Evolutionary conservation across 2,329 filamentous ascomycete genomes (phyloP).

Genomic region (Ceratocystis variospora): DNA sequence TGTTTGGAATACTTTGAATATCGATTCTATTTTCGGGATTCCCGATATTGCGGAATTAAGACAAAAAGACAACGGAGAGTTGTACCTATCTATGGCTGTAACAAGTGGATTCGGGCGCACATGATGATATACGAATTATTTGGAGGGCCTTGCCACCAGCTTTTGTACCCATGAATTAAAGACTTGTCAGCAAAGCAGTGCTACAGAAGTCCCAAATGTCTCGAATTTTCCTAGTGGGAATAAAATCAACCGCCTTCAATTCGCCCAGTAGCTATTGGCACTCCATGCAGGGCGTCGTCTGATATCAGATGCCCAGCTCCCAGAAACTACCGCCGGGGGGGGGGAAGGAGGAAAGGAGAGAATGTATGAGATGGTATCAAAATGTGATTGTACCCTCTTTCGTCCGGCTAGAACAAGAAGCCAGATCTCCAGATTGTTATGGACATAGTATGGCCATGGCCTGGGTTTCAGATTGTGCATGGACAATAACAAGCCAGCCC

Average conservation of each 20-base stretch:
- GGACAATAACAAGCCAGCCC: background rate
- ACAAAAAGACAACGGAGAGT: background rate
- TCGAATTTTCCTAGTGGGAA: background rate
- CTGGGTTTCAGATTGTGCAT: constrained; percentile 4
- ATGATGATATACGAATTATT: constrained; percentile 8
- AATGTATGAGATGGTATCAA: background rate
- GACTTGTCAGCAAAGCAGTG: background rate
- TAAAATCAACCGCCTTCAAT: too few species aligned
- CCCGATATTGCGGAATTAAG: background rate
- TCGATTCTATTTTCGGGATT: too few species aligned
- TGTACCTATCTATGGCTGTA: background rate
- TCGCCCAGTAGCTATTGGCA: too few species aligned
- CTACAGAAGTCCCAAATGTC: background rate
- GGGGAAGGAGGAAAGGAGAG: background rate
- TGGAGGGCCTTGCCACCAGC: background rate
- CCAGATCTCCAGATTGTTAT: background rate
- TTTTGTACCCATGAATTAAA: constrained; percentile 1
- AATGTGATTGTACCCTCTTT: background rate
- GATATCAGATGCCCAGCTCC: background rate
- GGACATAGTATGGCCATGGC: background rate
- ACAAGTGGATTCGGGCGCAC: background rate
- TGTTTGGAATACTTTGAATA: too few species aligned
- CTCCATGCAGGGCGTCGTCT: background rate
- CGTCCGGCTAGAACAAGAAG: background rate
- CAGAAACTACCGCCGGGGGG: background rate